These are phyloP conservation scores for Diaporthe aspalathi DNA, from an alignment of 2,329 filamentous ascomycete genomes.

Conservation along the genomic window DNA sequence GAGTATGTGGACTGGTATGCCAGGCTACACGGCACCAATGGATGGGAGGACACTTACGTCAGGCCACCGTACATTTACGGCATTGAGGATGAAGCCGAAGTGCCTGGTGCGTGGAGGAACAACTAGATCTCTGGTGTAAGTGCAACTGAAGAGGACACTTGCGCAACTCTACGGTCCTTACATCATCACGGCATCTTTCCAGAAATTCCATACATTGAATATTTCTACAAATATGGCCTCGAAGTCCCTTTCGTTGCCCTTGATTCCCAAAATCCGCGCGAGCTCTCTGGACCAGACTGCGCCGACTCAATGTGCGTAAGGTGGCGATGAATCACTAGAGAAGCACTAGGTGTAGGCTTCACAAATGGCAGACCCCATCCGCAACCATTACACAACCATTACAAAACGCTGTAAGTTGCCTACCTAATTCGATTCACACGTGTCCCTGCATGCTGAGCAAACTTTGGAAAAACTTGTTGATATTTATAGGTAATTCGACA, in stretches of 20 bases:
- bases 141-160: neutral
- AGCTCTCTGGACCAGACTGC: neutral
- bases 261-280: neutral
- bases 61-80: neutral
- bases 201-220: too few relatives aligned
- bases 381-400: neutral
- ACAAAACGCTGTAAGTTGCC: too few relatives aligned
- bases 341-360: neutral
- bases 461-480: too few relatives aligned
- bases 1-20: neutral
- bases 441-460: too few relatives aligned
- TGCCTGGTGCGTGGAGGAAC: neutral
- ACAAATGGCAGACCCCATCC: neutral
- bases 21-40: neutral
- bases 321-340: neutral
- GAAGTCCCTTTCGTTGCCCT: accelerated
- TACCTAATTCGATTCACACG: too few relatives aligned
- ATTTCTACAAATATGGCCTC: too few relatives aligned
- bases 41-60: neutral
- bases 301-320: neutral
- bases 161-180: neutral
- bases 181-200: too few relatives aligned
- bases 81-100: neutral
- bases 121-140: neutral
- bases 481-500: too few relatives aligned